Evolutionary conservation across 2,329 filamentous ascomycete species (phyloP), one percentile per base, ranked within the genome.

Genomic region (Trichoderma koningiopsis): DNA sequence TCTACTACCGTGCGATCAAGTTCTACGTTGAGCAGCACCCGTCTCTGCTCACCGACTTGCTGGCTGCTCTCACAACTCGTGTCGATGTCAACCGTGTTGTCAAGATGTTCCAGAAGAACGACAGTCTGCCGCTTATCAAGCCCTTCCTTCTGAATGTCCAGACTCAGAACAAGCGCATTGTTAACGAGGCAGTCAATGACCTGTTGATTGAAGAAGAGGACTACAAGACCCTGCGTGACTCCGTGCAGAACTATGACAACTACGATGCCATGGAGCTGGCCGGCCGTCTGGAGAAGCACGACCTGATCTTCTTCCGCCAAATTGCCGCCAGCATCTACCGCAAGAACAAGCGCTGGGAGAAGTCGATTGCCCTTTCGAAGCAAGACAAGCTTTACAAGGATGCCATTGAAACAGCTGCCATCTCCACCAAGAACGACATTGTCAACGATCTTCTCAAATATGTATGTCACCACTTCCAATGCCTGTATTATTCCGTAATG

Each of bases 301-400:
- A 99, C 69, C 85, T 99, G 60, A 94, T 99, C 73, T 99, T 99
- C 87, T 99, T 99, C 91, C 91, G 96, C 77, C 96, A 99, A 82
- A 97, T 99, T 77, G 96, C 96, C 5, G 94, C 96, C 73, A 97
- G 87, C 83, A 99, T 99, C 81, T 99, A 98, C 85, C 94, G 96
- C 80, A 99, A 98, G 88, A 98, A 97, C 86, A 98, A 98, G 91
- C 89, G 96, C 72, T 99, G 96, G 96, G 95, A 98, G 84, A 98
- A 98, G 85, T 97, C 94, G 4, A 99, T 99, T 80, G 89, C 93
- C 40, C 85, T 99, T 58, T 98, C 95, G 19, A 99, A 99, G 87
- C 95, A 99, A 81, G 96, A 99, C 85, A 98, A 97, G 88, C 86
- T 99, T 19, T 99, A 96, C 91, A 98, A 97, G 86, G 96, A 99